Base-by-base conservation (phyloP, 1,139 yeast genomes). In the Blastobotrys proliferans region DNA sequence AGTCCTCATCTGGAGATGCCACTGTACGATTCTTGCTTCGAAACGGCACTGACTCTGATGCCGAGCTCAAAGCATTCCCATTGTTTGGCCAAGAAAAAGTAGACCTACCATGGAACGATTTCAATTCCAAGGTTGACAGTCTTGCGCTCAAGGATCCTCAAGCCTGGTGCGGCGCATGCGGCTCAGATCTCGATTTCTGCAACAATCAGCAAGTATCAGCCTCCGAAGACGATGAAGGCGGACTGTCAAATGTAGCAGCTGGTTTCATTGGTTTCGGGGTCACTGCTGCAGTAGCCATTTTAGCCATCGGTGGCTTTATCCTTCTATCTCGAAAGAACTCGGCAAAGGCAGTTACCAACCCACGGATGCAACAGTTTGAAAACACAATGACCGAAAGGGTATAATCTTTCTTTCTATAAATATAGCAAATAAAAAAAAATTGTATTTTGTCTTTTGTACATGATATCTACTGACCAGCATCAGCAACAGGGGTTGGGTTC, bases 1-100 rank as follows among this genome's bases (percentile, higher is more conserved):
- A 56, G 35, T n/a, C n/a, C n/a, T 38, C 39, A 40, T 52, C 56
- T 44, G 48, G 51, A 44, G 56, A 55, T 22, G 44, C 51, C n/a
- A 65, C 47, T 43, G 72, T 71, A 16, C 66, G 68, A 47, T 69
- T 70, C 54, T 64, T 70, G 6, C 62, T 68, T 60, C 64, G 64
- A 46, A 71, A 71, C 47, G 75, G 74, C 40, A 68, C 73, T 16
- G 60, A 58, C 40, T 63, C 55, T 28, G 48, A 53, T 35, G 49
- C 38, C 14, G 39, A 47, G 9, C 54, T 69, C 20, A 54, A 49
- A 4, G 45, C 63, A 3, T 67, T 60, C 51, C 66, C 72, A 19
- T 44, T 68, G 11, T 67, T 70, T 44, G 69, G 66, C 43, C 31
- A 50, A 16, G 49, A 55, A 30, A 50, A 52, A 6, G 3, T 4